A percentile compares a stretch with the other conserved stretches of the same genome.
Conservation (phyloP, 306 rosid species). For the Quercus ilex region DNA sequence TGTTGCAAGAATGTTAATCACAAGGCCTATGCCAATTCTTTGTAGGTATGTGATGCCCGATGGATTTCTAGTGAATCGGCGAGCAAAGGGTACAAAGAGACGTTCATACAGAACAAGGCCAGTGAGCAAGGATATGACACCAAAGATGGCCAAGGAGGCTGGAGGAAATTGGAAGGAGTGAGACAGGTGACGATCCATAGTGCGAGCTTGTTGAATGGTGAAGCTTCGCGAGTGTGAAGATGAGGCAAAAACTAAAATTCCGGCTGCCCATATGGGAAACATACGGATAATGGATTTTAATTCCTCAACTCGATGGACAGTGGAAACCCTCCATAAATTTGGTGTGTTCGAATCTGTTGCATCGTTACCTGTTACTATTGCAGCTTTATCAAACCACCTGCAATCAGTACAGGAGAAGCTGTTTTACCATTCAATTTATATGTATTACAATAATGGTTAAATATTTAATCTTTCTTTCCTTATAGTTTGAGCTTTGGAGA, state of each 20-base stretch:
- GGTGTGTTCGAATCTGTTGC: constrained; percentile 30
- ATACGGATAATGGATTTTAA: constrained; percentile 66
- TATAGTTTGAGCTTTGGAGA: too few species aligned
- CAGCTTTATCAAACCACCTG: constrained; percentile 84
- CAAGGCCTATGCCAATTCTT: constrained; percentile 75
- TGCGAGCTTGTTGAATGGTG: constrained; percentile 67
- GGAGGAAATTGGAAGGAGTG: constrained; percentile 64
- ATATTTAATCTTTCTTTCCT: too few species aligned
- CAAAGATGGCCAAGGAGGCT: constrained; percentile 61
- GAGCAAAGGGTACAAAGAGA: constrained; percentile 50
- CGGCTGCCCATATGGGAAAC: constrained; percentile 74
- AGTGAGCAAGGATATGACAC: constrained; percentile 48
- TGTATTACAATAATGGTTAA: too few species aligned
- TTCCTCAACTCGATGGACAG: constrained; percentile 80
- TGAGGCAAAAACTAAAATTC: constrained; percentile 48
- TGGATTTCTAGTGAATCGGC: constrained; percentile 56
- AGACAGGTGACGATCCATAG: constrained; percentile 62
- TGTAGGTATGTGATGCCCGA: constrained; percentile 75
- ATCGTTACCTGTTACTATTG: constrained; percentile 41
- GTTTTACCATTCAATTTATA: neutral
- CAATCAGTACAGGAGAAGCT: neutral
- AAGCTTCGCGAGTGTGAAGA: constrained; percentile 63
- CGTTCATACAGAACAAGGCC: constrained; percentile 71
- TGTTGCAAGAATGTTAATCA: constrained; percentile 53
- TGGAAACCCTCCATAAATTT: constrained; percentile 62